Conservation (phyloP, 2,329 filamentous ascomycete genomes). For the Lanzia echinophila region DNA sequence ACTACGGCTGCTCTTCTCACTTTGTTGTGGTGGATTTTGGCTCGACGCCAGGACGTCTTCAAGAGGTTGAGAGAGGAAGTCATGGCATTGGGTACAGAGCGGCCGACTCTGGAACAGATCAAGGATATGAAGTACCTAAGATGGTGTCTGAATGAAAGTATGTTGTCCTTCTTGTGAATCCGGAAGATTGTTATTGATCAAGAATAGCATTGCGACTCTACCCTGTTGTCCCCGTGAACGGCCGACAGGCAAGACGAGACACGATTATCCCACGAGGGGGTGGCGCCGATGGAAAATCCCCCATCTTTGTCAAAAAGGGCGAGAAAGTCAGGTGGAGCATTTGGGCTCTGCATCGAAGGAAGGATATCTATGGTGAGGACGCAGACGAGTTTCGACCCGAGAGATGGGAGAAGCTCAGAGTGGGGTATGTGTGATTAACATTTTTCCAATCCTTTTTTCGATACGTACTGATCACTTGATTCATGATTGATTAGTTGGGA, state of each 20-base stretch:
- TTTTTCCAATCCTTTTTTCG: neutral
- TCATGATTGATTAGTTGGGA: slow-evolving; percentile 50
- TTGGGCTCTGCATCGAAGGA: slow-evolving; percentile 30
- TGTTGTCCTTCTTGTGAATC: neutral
- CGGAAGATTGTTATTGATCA: slow-evolving; percentile 5
- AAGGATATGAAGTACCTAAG: slow-evolving; percentile 20
- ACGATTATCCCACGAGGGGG: slow-evolving; percentile 32
- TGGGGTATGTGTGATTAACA: neutral
- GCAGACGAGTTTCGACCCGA: slow-evolving; percentile 28
- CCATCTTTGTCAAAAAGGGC: slow-evolving; percentile 29
- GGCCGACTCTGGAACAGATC: slow-evolving; percentile 13
- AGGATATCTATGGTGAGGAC: slow-evolving; percentile 60
- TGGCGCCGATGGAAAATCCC: slow-evolving; percentile 28
- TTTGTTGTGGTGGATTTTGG: slow-evolving; percentile 27
- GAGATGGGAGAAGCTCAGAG: slow-evolving; percentile 29
- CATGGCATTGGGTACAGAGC: slow-evolving; percentile 12
- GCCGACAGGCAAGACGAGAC: slow-evolving; percentile 41
- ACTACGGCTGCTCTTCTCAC: slow-evolving; percentile 14
- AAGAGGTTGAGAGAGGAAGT: slow-evolving; percentile 34
- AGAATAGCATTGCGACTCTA: slow-evolving; percentile 35
- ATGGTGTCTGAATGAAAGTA: slow-evolving; percentile 28
- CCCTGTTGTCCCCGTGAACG: slow-evolving; percentile 45
- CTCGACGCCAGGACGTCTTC: slow-evolving; percentile 12
- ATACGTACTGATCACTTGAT: too few relatives aligned
- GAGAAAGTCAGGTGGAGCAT: slow-evolving; percentile 13